Evolutionary conservation across 202 grass and related monocot species (phyloP), one percentile per base, ranked within the genome.

Genomic region (Musa balbisiana): DNA sequence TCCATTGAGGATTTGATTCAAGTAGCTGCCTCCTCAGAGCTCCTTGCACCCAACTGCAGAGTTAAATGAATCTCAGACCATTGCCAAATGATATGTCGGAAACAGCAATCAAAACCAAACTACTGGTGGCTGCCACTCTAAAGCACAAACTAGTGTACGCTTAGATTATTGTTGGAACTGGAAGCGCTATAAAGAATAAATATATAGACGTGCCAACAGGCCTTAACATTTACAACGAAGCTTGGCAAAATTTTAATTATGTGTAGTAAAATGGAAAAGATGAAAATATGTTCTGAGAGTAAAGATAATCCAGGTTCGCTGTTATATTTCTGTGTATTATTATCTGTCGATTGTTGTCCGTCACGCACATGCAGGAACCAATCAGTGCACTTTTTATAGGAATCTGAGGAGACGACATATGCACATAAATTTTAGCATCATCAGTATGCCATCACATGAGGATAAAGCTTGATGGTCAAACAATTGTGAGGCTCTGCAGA

Each of bases 11-110:
- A 92, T 79, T 87, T 82, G 66, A 94, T 94, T 91, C 95, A 98
- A 79, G 80, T 89, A 82, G 95, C 95, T 58, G 95, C 95, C 79
- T 98, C 95, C 85, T 98, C 95, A 73, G 95, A 98, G 74, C 91
- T 98, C 88, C 87, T 88, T 27, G 95, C 91, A 73, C 91, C 95
- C 87, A 98, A 86, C 95, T 98, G 80, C 70, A 85, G 80, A 16
- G 56, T 16, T 56, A 25, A 2, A 26, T 55, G 11, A 55, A 25
- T 8, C 19, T 22, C 21, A 55, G 22, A 16, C 12, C 49, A 9
- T 9, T 25, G 52, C 14, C 15, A 25, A 54, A 74, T 33, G 12
- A 27, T 24, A 23, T 24, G 4, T 43, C 33, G 33, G 33, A 55
- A 27, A 6, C 25, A 26, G 8, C 2, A 27, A 13, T 78, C 52